Percentiles rank a stretch among this genome's conserved stretches.
Conservation (phyloP, 805 yeast genomes). For the Myxozyma neotropica region DNA sequence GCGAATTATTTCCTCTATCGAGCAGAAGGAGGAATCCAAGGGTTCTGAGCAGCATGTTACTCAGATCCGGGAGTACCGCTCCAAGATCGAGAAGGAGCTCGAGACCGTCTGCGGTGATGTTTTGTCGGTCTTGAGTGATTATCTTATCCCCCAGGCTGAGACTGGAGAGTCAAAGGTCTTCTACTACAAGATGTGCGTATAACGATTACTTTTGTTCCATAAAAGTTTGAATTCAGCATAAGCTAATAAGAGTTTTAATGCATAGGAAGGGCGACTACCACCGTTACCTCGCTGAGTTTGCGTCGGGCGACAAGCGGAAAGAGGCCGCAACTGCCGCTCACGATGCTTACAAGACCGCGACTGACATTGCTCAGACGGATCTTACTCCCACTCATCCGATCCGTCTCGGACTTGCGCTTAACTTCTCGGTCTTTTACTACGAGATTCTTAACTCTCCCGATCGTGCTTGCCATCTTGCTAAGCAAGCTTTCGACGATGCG, state of each 20-base stretch:
- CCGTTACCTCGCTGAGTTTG: conserved; percentile 98
- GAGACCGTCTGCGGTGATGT: conserved; percentile 95
- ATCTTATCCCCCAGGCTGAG: conserved; percentile 92
- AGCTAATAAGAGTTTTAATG: too few relatives aligned
- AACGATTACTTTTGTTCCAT: not conserved
- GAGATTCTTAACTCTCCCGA: conserved; percentile 93
- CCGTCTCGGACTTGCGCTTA: conserved; percentile 93
- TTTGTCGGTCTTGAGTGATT: conserved; percentile 80
- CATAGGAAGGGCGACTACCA: conserved; percentile 90
- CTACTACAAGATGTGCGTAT: conserved; percentile 81
- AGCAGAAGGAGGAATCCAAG: conserved; percentile 98
- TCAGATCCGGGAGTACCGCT: conserved; percentile 91
- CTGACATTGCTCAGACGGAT: conserved; percentile 97
- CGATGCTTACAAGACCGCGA: conserved; percentile 94
- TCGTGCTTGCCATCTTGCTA: conserved; percentile 93
- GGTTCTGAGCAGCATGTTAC: conserved; percentile 83
- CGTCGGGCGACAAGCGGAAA: conserved; percentile 88
- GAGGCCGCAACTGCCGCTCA: conserved; percentile 92
- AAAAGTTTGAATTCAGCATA: not conserved
- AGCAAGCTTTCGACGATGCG: conserved; percentile 94
- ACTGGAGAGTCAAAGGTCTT: conserved; percentile 98
- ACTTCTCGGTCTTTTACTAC: conserved; percentile 90
- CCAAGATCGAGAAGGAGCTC: conserved; percentile 92
- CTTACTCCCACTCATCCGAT: conserved; percentile 99
- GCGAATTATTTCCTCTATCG: conserved; percentile 98